These are phyloP conservation scores for Phytophthora quininea DNA, from an alignment of 352 stramenopile species.

Conservation along the genomic window DNA sequence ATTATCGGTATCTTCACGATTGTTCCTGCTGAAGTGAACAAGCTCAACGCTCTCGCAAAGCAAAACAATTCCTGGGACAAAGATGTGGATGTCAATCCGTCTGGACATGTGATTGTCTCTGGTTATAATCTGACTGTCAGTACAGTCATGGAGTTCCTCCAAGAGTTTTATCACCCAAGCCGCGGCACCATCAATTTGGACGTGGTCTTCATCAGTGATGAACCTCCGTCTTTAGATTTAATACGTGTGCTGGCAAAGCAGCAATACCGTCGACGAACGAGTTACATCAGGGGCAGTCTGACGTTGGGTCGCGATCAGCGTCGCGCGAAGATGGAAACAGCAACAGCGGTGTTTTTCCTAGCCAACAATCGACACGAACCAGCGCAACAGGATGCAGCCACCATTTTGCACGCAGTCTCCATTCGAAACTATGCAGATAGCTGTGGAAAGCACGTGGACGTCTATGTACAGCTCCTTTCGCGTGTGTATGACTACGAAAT, in stretches of 20 bases:
- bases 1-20: slow-evolving; percentile 77
- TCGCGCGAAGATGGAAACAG: slow-evolving; percentile 47
- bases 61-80: slow-evolving; percentile 66
- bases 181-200: slow-evolving; percentile 64
- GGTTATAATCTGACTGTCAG: slow-evolving; percentile 50
- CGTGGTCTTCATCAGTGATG: slow-evolving; percentile 67
- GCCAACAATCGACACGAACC: slow-evolving; percentile 42
- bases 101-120: slow-evolving; percentile 70
- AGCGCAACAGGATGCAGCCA: slow-evolving; percentile 56
- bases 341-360: slow-evolving; percentile 72
- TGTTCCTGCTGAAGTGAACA: slow-evolving; percentile 60
- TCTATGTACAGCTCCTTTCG: slow-evolving; percentile 64
- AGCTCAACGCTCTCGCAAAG: slow-evolving; percentile 67
- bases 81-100: slow-evolving; percentile 48
- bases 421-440: slow-evolving; percentile 68
- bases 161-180: slow-evolving; percentile 76
- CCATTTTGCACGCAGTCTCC: slow-evolving; percentile 60
- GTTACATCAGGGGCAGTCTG: slow-evolving; percentile 61
- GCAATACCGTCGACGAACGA: slow-evolving; percentile 49
- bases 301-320: slow-evolving; percentile 51
- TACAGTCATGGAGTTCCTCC: slow-evolving; percentile 60
- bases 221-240: slow-evolving; percentile 43
- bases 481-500: slow-evolving; percentile 55
- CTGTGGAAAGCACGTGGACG: slow-evolving; percentile 47
- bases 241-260: slow-evolving; percentile 49